phyloP scores from a whole-genome alignment of 164 flowering plant species.

The Macadamia tetraphylla region DNA sequence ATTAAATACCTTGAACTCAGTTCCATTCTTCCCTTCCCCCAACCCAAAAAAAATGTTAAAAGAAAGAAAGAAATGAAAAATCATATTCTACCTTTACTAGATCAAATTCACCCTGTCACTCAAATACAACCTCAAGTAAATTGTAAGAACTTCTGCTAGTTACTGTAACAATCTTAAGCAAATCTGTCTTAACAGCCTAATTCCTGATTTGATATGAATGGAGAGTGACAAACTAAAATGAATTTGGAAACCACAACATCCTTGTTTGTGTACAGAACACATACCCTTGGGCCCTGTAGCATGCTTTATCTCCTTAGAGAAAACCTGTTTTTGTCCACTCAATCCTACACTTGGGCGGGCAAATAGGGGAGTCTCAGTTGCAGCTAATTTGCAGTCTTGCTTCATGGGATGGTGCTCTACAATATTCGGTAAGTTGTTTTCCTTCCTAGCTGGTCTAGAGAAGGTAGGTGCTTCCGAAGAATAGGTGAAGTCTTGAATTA shows the following conservation, averaged over 20 bases:
- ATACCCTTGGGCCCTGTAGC: conserved; percentile 23
- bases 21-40: background rate
- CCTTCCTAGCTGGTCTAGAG: conserved; percentile 36
- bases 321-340: conserved; percentile 6
- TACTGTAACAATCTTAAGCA: background rate
- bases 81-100: background rate
- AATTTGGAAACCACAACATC: background rate
- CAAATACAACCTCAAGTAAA: background rate
- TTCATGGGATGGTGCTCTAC: conserved; percentile 11
- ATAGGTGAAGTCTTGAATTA: conserved; percentile 12
- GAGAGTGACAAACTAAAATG: background rate
- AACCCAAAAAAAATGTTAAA: no score
- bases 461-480: conserved; percentile 33
- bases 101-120: background rate
- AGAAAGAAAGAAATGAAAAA: background rate
- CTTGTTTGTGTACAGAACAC: background rate
- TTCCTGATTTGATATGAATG: background rate
- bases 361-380: conserved; percentile 41
- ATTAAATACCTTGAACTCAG: background rate
- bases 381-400: conserved; percentile 17
- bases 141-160: no score
- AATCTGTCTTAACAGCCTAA: background rate
- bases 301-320: conserved; percentile 9
- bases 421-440: conserved; percentile 11
- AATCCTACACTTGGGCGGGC: conserved; percentile 28